phyloP scores from a whole-genome alignment of 1,139 yeast species.

The Zygotorulaspora mrakii region DNA sequence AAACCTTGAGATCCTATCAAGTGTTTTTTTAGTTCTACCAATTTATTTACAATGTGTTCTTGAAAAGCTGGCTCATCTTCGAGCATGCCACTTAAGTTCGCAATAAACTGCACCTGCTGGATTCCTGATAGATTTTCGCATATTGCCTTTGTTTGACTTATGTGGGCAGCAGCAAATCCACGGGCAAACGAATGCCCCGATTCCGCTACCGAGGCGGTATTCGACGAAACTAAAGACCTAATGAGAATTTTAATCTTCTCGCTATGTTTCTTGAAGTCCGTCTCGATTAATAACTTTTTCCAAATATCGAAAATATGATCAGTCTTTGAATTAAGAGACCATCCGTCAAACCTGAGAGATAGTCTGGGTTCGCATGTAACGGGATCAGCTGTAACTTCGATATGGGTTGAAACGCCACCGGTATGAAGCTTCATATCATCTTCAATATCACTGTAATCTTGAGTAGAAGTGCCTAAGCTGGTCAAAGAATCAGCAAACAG shows the following conservation, averaged over 20 bases:
- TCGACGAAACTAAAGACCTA: conserved; percentile 72
- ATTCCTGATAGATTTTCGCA: conserved; percentile 68
- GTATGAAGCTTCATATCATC: conserved; percentile 77
- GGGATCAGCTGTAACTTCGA: conserved; percentile 58
- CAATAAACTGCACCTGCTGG: conserved; percentile 68
- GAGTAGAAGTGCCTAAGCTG: conserved; percentile 71
- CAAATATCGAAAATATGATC: conserved; percentile 59
- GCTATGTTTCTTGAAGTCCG: conserved; percentile 61
- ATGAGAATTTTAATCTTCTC: conserved; percentile 72
- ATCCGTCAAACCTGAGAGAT: conserved; percentile 59
- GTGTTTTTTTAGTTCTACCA: conserved; percentile 51
- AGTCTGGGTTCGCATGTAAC: conserved; percentile 39
- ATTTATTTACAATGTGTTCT: conserved; percentile 57
- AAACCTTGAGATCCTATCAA: conserved; percentile 43
- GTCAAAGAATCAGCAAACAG: conserved; percentile 77
- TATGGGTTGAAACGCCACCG: conserved; percentile 72
- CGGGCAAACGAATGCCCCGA: conserved; percentile 85
- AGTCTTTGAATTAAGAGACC: conserved; percentile 67
- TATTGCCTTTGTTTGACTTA: conserved; percentile 58
- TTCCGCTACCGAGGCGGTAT: conserved; percentile 74
- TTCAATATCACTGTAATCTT: conserved; percentile 76
- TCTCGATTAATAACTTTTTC: conserved; percentile 61
- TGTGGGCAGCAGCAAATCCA: conserved; percentile 59
- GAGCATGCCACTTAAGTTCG: conserved; percentile 50
- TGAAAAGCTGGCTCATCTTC: conserved; percentile 56